These are phyloP conservation scores for Mycena belliarum DNA, from an alignment of 768 basidiomycete species.

Conservation along the genomic window DNA sequence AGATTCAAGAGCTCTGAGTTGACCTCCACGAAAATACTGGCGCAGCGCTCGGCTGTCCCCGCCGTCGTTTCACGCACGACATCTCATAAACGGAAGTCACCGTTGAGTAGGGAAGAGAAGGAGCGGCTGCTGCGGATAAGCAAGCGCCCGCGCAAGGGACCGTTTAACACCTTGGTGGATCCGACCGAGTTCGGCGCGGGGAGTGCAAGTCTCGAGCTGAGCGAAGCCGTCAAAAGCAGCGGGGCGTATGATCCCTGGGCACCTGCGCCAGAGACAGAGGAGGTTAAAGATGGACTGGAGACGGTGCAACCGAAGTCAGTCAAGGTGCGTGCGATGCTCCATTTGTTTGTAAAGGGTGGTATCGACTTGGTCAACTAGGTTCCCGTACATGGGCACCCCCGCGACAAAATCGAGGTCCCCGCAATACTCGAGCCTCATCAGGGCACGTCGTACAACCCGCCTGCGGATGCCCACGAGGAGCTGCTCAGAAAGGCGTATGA, in stretches of 20 bases:
- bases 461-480: slow-evolving; percentile 67
- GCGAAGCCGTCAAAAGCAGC: slow-evolving; percentile 67
- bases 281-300: slow-evolving; percentile 41
- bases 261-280: slow-evolving; percentile 32
- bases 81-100: slow-evolving; percentile 42
- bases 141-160: slow-evolving; percentile 68
- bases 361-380: slow-evolving; percentile 35
- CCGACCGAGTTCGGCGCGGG: slow-evolving; percentile 68
- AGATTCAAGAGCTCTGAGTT: slow-evolving; percentile 55
- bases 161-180: slow-evolving; percentile 71
- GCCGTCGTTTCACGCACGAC: slow-evolving; percentile 68
- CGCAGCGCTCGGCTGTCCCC: slow-evolving; percentile 86
- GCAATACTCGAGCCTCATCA: slow-evolving; percentile 74
- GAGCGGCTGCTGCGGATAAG: slow-evolving; percentile 74
- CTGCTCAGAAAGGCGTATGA: slow-evolving; percentile 69
- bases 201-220: slow-evolving; percentile 62
- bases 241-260: slow-evolving; percentile 71
- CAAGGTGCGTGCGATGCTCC: slow-evolving; percentile 51
- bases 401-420: slow-evolving; percentile 57
- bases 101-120: slow-evolving; percentile 69
- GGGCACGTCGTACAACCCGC: slow-evolving; percentile 90
- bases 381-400: slow-evolving; percentile 47
- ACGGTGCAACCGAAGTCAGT: slow-evolving; percentile 42
- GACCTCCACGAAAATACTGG: slow-evolving; percentile 76
- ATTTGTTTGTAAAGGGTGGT: neutral